Conservation (phyloP, 129 eudicot genomes). For the Tagetes erecta region DNA sequence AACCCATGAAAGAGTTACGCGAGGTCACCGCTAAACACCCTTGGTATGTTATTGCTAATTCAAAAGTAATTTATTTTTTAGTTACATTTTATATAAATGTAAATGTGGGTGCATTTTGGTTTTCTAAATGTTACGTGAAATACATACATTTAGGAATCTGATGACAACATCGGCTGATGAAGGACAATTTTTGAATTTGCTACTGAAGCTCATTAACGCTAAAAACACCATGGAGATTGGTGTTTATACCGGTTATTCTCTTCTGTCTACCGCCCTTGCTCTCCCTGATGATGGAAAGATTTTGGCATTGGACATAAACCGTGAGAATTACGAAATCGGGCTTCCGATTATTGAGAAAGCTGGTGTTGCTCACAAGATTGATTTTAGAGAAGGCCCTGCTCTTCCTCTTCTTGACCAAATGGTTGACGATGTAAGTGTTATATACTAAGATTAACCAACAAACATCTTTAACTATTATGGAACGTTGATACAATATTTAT, state of each 20-base stretch:
- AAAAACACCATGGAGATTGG: constrained; percentile 57
- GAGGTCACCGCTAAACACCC: constrained; percentile 57
- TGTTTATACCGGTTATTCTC: constrained; percentile 57
- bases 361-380: constrained; percentile 39
- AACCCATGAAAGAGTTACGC: constrained; percentile 52
- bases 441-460: too few species aligned
- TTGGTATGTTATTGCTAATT: constrained; percentile 14
- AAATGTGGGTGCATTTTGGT: neutral
- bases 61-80: neutral
- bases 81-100: too few species aligned
- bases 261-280: constrained; percentile 58
- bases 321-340: constrained; percentile 33
- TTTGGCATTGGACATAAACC: constrained; percentile 34
- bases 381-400: constrained; percentile 40
- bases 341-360: constrained; percentile 41
- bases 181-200: constrained; percentile 53
- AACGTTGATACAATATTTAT: neutral
- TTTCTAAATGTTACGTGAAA: neutral
- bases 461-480: neutral
- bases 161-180: constrained; percentile 65
- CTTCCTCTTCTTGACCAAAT: constrained; percentile 39
- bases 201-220: constrained; percentile 49
- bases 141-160: constrained; percentile 36
- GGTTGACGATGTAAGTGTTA: constrained; percentile 24
- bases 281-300: constrained; percentile 59